phyloP scores from a whole-genome alignment of 2,329 filamentous ascomycete genomes.

The Metarhizium rileyi region DNA sequence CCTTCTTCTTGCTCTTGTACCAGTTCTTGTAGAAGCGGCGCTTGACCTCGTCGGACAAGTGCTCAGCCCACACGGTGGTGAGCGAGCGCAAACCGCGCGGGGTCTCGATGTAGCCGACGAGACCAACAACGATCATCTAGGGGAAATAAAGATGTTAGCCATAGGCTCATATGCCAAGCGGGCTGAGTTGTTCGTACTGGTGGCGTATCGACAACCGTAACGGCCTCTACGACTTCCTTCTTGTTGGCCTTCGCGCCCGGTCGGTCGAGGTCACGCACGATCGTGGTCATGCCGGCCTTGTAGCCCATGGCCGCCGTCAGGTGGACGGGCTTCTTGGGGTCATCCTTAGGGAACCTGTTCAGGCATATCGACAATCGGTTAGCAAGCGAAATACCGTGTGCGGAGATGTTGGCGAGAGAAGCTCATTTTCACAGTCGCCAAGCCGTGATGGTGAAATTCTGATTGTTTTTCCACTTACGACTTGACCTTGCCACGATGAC shows the following conservation, averaged over 20 bases:
- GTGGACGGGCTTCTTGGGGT: slow-evolving; percentile 99
- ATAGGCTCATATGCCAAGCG: slow-evolving; percentile 65
- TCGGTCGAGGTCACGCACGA: slow-evolving; percentile 98
- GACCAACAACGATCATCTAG: slow-evolving; percentile 98
- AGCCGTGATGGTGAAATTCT: no score
- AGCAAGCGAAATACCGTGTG: background rate
- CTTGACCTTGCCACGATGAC: slow-evolving; percentile 97
- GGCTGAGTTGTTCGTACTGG: slow-evolving; percentile 85
- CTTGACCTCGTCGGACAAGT: slow-evolving; percentile 97
- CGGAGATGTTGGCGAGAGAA: no score
- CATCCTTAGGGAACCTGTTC: slow-evolving; percentile 97
- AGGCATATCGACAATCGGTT: background rate
- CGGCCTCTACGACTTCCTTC: slow-evolving; percentile 91
- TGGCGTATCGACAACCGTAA: slow-evolving; percentile 83
- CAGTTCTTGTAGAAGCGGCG: slow-evolving; percentile 99
- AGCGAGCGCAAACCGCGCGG: slow-evolving; percentile 98
- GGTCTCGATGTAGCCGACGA: slow-evolving; percentile 99
- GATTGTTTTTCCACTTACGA: no score
- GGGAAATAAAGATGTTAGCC: slow-evolving; percentile 52
- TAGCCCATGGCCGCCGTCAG: slow-evolving; percentile 97
- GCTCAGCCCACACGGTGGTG: slow-evolving; percentile 99
- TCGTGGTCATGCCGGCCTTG: slow-evolving; percentile 99
- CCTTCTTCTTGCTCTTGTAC: slow-evolving; percentile 99
- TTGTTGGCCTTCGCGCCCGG: slow-evolving; percentile 99
- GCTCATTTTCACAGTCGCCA: no score